phyloP scores from a whole-genome alignment of 2,329 filamentous ascomycete species.

The Gnomoniopsis smithogilvyi region DNA sequence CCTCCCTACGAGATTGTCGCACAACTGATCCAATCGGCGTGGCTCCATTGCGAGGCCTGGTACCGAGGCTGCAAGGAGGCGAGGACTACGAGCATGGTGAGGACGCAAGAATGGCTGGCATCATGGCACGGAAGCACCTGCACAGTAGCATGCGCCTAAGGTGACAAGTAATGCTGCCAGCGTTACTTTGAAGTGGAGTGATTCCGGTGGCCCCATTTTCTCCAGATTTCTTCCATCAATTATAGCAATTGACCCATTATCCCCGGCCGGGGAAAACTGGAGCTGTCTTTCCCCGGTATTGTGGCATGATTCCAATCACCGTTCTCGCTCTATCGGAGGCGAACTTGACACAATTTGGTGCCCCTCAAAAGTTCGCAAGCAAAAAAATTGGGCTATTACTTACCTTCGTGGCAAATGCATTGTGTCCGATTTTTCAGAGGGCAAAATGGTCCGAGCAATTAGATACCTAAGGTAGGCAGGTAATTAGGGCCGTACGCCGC shows the following conservation, averaged over 20 bases:
- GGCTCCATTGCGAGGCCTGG: slow-evolving; percentile 1
- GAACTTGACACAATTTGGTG: neutral
- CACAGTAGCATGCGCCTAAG: neutral
- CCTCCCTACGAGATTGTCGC: neutral
- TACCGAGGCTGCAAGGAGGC: slow-evolving; percentile 2
- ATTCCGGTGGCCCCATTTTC: slow-evolving; percentile 11
- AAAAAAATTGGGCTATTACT: neutral
- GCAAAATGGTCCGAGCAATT: too few relatives aligned
- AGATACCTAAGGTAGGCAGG: too few relatives aligned
- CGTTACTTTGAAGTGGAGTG: slow-evolving; percentile 12
- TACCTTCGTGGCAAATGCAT: too few relatives aligned
- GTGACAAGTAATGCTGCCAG: neutral
- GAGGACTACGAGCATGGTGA: neutral
- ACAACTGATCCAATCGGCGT: neutral
- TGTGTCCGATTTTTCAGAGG: too few relatives aligned
- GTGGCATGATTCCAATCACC: neutral
- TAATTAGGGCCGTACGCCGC: too few relatives aligned
- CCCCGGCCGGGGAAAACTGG: slow-evolving; percentile 8
- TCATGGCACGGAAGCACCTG: neutral
- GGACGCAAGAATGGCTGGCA: too few relatives aligned
- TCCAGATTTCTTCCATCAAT: slow-evolving; percentile 19
- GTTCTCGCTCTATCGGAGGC: neutral
- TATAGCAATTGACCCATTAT: neutral
- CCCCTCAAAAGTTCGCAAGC: neutral
- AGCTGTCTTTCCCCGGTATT: neutral